These are phyloP conservation scores for Musa troglodytarum DNA, from an alignment of 176 grass and related monocot genomes.

Conservation along the genomic window DNA sequence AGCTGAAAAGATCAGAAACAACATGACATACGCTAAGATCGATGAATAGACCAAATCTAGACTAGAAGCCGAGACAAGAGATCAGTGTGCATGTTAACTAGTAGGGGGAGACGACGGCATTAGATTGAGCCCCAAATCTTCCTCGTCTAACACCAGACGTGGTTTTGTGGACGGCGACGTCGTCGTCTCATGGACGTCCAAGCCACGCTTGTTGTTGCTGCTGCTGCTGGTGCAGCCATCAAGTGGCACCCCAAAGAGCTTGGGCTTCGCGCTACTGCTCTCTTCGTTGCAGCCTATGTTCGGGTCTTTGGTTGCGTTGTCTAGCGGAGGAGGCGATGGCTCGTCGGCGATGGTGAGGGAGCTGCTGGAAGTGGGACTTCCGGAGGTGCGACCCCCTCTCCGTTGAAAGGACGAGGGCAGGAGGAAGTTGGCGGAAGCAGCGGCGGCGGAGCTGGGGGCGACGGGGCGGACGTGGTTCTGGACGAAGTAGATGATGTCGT, in stretches of 20 bases:
- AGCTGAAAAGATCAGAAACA: too few relatives aligned
- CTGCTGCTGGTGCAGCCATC: conserved; percentile 9
- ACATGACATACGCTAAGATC: too few relatives aligned
- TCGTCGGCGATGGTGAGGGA: conserved; percentile 23
- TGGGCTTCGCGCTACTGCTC: conserved; percentile 45
- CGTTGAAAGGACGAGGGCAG: conserved; percentile 27
- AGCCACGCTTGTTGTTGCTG: not conserved
- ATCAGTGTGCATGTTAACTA: conserved; percentile 30
- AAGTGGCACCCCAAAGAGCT: conserved; percentile 77
- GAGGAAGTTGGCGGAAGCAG: conserved; percentile 30
- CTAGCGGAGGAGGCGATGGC: conserved; percentile 4
- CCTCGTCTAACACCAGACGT: conserved; percentile 35
- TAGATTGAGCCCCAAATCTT: conserved; percentile 51
- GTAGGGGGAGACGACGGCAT: conserved; percentile 28
- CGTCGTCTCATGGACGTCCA: conserved; percentile 18
- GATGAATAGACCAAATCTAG: conserved; percentile 1
- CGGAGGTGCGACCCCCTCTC: conserved; percentile 16
- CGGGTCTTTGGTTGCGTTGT: not conserved
- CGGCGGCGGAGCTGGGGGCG: conserved; percentile 17
- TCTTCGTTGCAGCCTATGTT: conserved; percentile 25
- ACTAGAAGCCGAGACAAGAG: not conserved
- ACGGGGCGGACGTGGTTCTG: conserved; percentile 23
- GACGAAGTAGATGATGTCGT: conserved; percentile 28
- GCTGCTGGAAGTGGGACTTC: conserved; percentile 20
- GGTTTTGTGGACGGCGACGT: conserved; percentile 52